Percentiles rank a stretch among this genome's conserved stretches.
Conservation (phyloP, 768 basidiomycete species). For the Trametes cingulata region DNA sequence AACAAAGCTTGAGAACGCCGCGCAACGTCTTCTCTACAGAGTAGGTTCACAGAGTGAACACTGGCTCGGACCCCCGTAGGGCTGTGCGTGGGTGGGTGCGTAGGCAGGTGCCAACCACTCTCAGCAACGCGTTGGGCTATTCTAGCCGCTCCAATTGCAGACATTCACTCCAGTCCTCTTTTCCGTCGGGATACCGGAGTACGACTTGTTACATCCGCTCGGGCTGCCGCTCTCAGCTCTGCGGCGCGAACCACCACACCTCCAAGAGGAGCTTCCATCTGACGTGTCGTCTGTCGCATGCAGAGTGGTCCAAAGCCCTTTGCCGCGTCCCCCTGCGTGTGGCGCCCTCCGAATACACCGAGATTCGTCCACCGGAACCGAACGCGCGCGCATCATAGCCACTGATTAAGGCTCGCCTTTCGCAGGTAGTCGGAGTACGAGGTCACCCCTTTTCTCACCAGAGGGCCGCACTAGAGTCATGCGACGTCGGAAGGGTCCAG, state of each 20-base stretch:
- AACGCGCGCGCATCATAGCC: background rate
- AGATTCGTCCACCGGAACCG: constrained; percentile 8
- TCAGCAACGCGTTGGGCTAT: background rate
- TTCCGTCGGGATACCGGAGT: constrained; percentile 15
- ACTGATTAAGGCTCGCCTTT: background rate
- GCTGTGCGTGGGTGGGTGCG: background rate
- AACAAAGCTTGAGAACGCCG: background rate
- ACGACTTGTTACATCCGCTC: background rate
- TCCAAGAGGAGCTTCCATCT: background rate
- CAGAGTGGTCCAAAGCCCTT: too few relatives aligned
- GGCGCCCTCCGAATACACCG: background rate
- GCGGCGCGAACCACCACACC: too few relatives aligned
- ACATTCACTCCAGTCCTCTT: background rate
- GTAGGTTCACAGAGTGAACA: background rate
- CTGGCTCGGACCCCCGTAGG: background rate
- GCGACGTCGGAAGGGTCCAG: too few relatives aligned
- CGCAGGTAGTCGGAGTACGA: background rate
- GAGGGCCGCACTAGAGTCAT: background rate
- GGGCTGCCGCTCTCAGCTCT: background rate
- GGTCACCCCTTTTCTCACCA: background rate
- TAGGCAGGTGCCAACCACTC: background rate
- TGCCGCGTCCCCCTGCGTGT: background rate
- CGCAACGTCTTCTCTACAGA: background rate
- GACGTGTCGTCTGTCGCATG: background rate
- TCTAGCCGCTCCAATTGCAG: constrained; percentile 14